phyloP scores from a whole-genome alignment of 306 rosid genomes.

The Casuarina cunninghamiana region DNA sequence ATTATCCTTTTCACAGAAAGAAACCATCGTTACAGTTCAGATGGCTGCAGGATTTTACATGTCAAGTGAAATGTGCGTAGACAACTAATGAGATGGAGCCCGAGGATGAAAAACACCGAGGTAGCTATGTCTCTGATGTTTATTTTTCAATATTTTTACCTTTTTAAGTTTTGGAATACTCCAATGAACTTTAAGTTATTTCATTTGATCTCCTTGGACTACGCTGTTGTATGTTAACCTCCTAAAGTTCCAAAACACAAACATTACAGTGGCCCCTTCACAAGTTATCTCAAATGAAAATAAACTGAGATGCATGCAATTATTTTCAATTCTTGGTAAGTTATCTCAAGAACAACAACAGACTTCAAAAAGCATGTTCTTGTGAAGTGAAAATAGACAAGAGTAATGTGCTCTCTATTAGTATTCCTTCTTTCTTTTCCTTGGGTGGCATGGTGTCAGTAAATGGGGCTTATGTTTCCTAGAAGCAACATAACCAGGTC shows the following conservation, averaged over 20 bases:
- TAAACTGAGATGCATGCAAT: background rate
- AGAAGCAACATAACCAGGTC: background rate
- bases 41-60: background rate
- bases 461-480: background rate
- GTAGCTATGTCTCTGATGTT: too few species aligned
- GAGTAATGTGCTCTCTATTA: too few species aligned
- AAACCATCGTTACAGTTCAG: background rate
- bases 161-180: background rate
- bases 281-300: background rate
- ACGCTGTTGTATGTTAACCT: background rate
- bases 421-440: background rate
- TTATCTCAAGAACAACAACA: background rate
- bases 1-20: background rate
- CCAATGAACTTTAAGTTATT: background rate
- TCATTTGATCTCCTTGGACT: background rate
- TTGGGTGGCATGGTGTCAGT: background rate
- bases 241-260: background rate
- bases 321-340: background rate
- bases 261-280: too few species aligned
- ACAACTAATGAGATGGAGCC: background rate
- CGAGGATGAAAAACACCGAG: background rate
- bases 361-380: background rate
- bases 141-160: too few species aligned
- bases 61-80: background rate
- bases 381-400: too few species aligned